phyloP scores from a whole-genome alignment of 2,329 filamentous ascomycete genomes.

The Aspergillus sp. region DNA sequence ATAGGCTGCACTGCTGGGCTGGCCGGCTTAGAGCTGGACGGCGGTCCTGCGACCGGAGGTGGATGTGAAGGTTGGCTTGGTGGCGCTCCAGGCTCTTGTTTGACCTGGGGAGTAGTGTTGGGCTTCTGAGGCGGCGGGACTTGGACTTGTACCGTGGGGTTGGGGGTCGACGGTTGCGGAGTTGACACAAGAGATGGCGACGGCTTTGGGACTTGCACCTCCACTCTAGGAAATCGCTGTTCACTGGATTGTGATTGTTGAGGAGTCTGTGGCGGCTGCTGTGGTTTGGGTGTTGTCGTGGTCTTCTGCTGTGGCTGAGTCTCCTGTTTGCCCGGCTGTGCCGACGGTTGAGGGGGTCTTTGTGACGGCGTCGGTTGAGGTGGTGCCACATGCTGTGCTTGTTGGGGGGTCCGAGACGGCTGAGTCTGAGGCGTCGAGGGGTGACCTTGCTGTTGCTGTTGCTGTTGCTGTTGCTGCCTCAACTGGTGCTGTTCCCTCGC shows the following conservation, averaged over 20 bases:
- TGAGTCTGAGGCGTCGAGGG: conserved; percentile 17
- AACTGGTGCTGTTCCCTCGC: conserved; percentile 41
- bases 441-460: conserved; percentile 23
- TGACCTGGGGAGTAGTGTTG: conserved; percentile 19
- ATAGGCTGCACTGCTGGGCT: conserved; percentile 22
- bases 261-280: conserved; percentile 7
- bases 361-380: conserved; percentile 9
- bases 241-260: conserved; percentile 9
- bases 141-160: conserved; percentile 9
- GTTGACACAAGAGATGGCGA: conserved; percentile 2
- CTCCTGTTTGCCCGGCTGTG: conserved; percentile 7
- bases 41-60: neutral
- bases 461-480: conserved; percentile 27
- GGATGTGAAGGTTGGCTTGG: conserved; percentile 11
- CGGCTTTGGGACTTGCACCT: conserved; percentile 18
- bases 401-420: conserved; percentile 16
- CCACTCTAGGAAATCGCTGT: conserved; percentile 16
- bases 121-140: conserved; percentile 18
- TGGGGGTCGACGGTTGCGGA: conserved; percentile 5
- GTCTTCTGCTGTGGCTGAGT: conserved; percentile 3
- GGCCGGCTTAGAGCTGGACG: conserved; percentile 14
- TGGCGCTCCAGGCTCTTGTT: conserved; percentile 25
- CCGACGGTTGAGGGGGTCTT: conserved; percentile 12
- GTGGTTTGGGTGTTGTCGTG: conserved; percentile 3
- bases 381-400: conserved; percentile 8